These are phyloP conservation scores for Saccharomycodes ludwigii DNA, from an alignment of 805 yeast species.

Conservation along the genomic window DNA sequence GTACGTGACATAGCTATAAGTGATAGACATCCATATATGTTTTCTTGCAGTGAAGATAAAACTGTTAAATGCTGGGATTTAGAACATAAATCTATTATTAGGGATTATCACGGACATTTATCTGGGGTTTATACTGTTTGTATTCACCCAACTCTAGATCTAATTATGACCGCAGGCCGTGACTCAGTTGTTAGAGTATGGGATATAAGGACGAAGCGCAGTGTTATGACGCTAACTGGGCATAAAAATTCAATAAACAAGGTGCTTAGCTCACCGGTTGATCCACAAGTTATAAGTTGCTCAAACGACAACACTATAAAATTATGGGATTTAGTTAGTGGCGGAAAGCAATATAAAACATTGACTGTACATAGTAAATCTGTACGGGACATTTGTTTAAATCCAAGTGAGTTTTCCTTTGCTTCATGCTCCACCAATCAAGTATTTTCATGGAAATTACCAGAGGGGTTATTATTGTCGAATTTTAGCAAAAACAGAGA, in stretches of 20 bases:
- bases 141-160: conserved; percentile 76
- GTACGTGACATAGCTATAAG: conserved; percentile 70
- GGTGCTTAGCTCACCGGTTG: conserved; percentile 53
- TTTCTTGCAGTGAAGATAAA: conserved; percentile 88
- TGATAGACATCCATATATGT: conserved; percentile 71
- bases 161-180: conserved; percentile 74
- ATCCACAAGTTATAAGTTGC: conserved; percentile 77
- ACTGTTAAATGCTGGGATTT: conserved; percentile 92
- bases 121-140: conserved; percentile 80
- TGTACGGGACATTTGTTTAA: conserved; percentile 59
- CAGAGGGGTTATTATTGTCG: conserved; percentile 62
- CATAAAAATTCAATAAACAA: conserved; percentile 67
- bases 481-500: conserved; percentile 26
- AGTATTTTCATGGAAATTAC: conserved; percentile 72
- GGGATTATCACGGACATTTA: conserved; percentile 90
- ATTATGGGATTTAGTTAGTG: conserved; percentile 75
- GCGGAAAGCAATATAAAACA: conserved; percentile 58
- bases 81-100: conserved; percentile 65
- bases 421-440: conserved; percentile 75
- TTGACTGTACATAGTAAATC: conserved; percentile 79
- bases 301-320: conserved; percentile 78
- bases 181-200: conserved; percentile 81
- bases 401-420: conserved; percentile 61
- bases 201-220: conserved; percentile 77
- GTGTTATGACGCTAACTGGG: conserved; percentile 69